Base-by-base conservation (phyloP, 2,329 filamentous ascomycete genomes). In the Rhytidhysteron rufulum region DNA sequence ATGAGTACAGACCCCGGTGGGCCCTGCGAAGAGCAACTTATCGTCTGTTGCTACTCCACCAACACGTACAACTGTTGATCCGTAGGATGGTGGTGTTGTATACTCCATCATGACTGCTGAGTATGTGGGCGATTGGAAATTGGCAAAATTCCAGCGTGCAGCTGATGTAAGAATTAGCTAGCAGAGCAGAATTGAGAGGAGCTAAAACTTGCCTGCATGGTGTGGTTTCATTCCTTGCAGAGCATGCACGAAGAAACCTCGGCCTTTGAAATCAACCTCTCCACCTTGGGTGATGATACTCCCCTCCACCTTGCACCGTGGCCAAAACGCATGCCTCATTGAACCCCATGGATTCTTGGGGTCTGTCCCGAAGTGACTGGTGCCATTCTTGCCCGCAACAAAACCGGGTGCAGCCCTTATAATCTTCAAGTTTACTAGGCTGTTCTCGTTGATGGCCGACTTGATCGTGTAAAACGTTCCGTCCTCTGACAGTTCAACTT, bases 181-280 rank as follows among this genome's bases (percentile, higher is more conserved):
- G 11, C 32, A 20, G 9, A 16, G 20, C n/a, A 34, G 27, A 37
- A 31, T 4, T 31, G 22, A 33, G 29, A 24, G 39, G 44, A 36
- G 37, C 17, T 39, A 18, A 10, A 35, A 55, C 70, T 55, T 71
- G 82, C 79, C 90, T 44, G 89, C 86, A 64, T 98, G 94, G 67
- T 98, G 93, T 30, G 93, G 93, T 78, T 98, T 98, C 91, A 97
- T 97, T 64, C 90, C 93, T 71, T 97, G 93, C 37, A 97, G 72
- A 30, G 88, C 90, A 65, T 93, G 85, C 51, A 85, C 76, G 69
- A 89, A 91, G 57, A 94, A 73, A 22, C 83, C 89, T 48, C 75
- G 80, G 42, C 91, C 91, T 58, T 80, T 84, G 65, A 95, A 82
- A 63, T 95, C 84, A 47, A 95, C 75, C 27, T 85, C 80, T 34